Conservation (phyloP, 345 rosid genomes). For the Arabis hirsuta region DNA sequence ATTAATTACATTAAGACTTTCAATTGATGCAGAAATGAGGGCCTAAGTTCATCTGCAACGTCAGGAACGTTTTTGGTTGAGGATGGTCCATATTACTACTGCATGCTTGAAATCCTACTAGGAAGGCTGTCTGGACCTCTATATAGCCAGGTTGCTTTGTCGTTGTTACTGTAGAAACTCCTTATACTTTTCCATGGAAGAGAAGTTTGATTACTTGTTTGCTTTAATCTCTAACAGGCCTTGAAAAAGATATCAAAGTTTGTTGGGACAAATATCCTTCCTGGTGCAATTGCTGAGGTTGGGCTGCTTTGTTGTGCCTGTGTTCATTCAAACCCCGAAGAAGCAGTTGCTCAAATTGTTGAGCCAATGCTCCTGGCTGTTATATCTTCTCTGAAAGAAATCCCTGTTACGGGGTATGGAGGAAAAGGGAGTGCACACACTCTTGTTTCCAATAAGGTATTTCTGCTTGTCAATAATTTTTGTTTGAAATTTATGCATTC, state of each 20-base stretch:
- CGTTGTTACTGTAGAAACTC: slow-evolving; percentile 21
- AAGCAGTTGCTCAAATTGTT: slow-evolving; percentile 83
- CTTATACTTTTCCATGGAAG: slow-evolving; percentile 2
- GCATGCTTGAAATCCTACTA: slow-evolving; percentile 96
- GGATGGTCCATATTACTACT: slow-evolving; percentile 95
- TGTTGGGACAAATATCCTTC: slow-evolving; percentile 90
- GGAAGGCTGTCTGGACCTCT: slow-evolving; percentile 88
- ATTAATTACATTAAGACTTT: slow-evolving; percentile 10
- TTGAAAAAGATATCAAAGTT: slow-evolving; percentile 94
- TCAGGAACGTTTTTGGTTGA: slow-evolving; percentile 97
- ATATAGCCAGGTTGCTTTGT: slow-evolving; percentile 82
- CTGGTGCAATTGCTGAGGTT: slow-evolving; percentile 98
- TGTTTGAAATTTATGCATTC: slow-evolving; percentile 28
- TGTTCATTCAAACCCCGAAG: slow-evolving; percentile 93
- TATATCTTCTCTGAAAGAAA: slow-evolving; percentile 85
- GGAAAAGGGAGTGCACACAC: slow-evolving; percentile 63
- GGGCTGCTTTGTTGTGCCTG: slow-evolving; percentile 99
- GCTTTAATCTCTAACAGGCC: slow-evolving; percentile 59
- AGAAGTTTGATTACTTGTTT: slow-evolving; percentile 28
- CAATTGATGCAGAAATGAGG: slow-evolving; percentile 74
- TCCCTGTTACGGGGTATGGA: slow-evolving; percentile 88
- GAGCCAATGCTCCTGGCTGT: slow-evolving; percentile 82
- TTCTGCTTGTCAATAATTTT: slow-evolving; percentile 34
- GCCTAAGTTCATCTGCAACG: slow-evolving; percentile 84
- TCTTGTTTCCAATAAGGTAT: slow-evolving; percentile 71